A percentile compares a stretch with the other conserved stretches of the same genome.
Evolutionary conservation across 441 rosid species (phyloP).

Genomic region (Arabidopsis hybrid): DNA sequence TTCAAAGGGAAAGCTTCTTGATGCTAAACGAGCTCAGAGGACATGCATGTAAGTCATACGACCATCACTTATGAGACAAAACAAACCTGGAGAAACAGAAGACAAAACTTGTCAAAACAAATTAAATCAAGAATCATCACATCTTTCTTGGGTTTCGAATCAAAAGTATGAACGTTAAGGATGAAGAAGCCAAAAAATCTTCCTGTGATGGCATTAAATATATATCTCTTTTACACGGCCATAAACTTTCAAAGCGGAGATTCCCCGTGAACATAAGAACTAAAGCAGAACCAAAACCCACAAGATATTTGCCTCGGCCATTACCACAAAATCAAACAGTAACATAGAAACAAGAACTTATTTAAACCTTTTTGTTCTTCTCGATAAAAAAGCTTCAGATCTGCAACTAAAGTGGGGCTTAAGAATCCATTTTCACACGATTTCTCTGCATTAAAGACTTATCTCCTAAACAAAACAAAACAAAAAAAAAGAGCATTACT

Average conservation of each 20-base stretch:
- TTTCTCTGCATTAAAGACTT: slow-evolving; percentile 21
- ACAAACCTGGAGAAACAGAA: slow-evolving; percentile 37
- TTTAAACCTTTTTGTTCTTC: not conserved
- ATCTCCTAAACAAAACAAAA: not conserved
- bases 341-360: not conserved
- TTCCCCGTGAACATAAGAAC: slow-evolving; percentile 34
- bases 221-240: not conserved
- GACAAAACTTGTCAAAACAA: not conserved
- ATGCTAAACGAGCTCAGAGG: slow-evolving; percentile 39
- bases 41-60: slow-evolving; percentile 39
- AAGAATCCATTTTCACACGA: slow-evolving; percentile 12
- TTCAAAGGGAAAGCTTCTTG: slow-evolving; percentile 37
- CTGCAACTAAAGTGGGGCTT: slow-evolving; percentile 7
- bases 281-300: slow-evolving; percentile 23
- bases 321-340: slow-evolving; percentile 33
- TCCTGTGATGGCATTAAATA: slow-evolving; percentile 35
- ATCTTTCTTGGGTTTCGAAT: not conserved
- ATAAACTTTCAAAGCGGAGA: slow-evolving; percentile 15
- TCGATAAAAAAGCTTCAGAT: slow-evolving; percentile 12
- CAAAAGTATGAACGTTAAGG: not conserved
- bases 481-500: slow-evolving; percentile 21
- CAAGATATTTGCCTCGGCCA: slow-evolving; percentile 31
- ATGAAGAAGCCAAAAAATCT: not conserved
- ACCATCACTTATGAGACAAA: slow-evolving; percentile 36
- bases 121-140: slow-evolving; percentile 16